Conservation (phyloP, 2,329 filamentous ascomycete species). For the Sphaerulina populicola region DNA sequence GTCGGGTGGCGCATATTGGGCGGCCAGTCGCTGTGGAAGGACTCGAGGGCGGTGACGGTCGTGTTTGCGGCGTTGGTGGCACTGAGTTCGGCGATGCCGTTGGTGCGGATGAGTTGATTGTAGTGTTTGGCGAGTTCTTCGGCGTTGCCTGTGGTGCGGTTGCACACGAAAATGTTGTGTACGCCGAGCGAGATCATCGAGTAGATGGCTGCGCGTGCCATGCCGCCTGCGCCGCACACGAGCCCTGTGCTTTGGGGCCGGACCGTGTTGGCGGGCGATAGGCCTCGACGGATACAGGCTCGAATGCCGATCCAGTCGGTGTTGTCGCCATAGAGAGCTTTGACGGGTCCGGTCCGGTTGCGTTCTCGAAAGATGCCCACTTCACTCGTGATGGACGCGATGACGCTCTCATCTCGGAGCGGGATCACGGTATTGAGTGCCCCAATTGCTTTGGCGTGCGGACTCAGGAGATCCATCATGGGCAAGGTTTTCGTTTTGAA, state of each 20-base stretch:
- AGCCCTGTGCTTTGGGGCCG: constrained; percentile 46
- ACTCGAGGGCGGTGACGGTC: constrained; percentile 51
- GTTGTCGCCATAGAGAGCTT: constrained; percentile 67
- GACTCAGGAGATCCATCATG: constrained; percentile 57
- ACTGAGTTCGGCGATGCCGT: constrained; percentile 20
- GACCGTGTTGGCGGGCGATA: constrained; percentile 61
- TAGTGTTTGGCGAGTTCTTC: constrained; percentile 62
- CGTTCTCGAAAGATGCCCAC: constrained; percentile 48
- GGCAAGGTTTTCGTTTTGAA: constrained; percentile 66
- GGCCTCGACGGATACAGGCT: constrained; percentile 61
- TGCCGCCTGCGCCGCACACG: constrained; percentile 57
- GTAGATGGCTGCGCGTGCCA: constrained; percentile 71
- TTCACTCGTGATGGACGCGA: constrained; percentile 38
- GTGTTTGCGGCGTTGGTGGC: constrained; percentile 17
- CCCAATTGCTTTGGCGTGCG: constrained; percentile 65
- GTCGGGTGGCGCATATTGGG: constrained; percentile 55
- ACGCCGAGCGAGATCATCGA: constrained; percentile 70
- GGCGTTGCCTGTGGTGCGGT: constrained; percentile 60
- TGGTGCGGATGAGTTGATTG: constrained; percentile 43
- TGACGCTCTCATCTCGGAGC: constrained; percentile 49
- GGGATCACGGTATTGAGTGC: constrained; percentile 70
- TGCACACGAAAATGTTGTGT: constrained; percentile 65
- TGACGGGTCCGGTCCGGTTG: constrained; percentile 57
- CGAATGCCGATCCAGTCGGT: constrained; percentile 75
- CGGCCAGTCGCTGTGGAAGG: constrained; percentile 57